Percentiles rank a stretch among this genome's conserved stretches.
Conservation (phyloP, 441 rosid genomes). For the Croton setiger region DNA sequence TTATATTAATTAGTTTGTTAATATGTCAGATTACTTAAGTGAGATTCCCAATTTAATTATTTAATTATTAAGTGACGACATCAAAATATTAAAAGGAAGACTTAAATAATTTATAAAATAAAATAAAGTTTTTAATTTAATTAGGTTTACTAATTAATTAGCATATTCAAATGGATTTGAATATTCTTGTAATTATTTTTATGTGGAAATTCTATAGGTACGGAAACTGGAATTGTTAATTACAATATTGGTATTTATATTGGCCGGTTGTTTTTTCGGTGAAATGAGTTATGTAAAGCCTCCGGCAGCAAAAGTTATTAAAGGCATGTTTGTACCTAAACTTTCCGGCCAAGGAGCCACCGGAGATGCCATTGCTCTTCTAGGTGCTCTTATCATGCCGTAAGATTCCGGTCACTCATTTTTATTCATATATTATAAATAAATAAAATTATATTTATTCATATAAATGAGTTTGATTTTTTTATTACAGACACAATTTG, state of each 20-base stretch:
- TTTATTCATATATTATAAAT: background rate
- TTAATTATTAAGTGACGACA: too few species aligned
- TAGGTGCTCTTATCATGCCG: slow-evolving; percentile 81
- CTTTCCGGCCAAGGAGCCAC: slow-evolving; percentile 54
- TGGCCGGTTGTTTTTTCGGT: slow-evolving; percentile 74
- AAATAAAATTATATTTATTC: too few species aligned
- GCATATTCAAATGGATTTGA: background rate
- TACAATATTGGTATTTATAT: slow-evolving; percentile 45
- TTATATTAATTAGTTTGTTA: too few species aligned
- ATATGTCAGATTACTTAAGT: too few species aligned
- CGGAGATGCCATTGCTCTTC: slow-evolving; percentile 58
- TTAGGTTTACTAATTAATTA: background rate
- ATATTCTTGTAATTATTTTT: background rate
- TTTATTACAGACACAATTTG: slow-evolving; percentile 50
- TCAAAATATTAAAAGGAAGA: too few species aligned
- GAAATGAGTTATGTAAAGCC: slow-evolving; percentile 60
- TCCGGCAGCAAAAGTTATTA: slow-evolving; percentile 44
- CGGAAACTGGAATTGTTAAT: slow-evolving; percentile 67
- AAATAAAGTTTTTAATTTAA: too few species aligned
- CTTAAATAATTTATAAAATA: too few species aligned
- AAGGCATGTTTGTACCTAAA: slow-evolving; percentile 64
- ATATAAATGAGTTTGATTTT: background rate
- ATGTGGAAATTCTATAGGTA: slow-evolving; percentile 25
- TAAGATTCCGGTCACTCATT: slow-evolving; percentile 18
- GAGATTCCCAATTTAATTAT: background rate